phyloP scores from a whole-genome alignment of 1,284 basidiomycete species.

The Tilletiaria anomala region DNA sequence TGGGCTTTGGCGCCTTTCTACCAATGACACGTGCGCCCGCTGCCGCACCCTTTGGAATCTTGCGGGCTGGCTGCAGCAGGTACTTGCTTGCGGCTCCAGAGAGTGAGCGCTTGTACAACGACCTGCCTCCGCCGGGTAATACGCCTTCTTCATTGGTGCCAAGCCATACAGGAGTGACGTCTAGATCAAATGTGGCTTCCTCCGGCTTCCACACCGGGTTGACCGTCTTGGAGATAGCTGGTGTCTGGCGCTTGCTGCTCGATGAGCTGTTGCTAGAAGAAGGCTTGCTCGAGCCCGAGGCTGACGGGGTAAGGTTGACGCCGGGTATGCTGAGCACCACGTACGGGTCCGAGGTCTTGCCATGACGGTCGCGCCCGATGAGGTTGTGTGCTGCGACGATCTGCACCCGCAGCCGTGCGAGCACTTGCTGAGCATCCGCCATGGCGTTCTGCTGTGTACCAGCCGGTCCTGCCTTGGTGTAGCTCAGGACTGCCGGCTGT shows the following conservation, averaged over 20 bases:
- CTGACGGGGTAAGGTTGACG: slow-evolving; percentile 2
- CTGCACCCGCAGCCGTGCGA: slow-evolving; percentile 24
- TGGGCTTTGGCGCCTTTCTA: slow-evolving; percentile 20
- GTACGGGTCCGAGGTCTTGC: slow-evolving; percentile 38
- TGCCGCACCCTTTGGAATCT: slow-evolving; percentile 5
- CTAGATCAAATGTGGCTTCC: slow-evolving; percentile 22
- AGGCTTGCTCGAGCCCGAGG: slow-evolving; percentile 41
- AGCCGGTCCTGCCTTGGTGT: no score
- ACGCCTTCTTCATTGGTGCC: slow-evolving; percentile 51
- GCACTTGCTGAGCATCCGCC: no score
- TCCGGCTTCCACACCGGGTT: slow-evolving; percentile 54
- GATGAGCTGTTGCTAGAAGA: slow-evolving; percentile 61
- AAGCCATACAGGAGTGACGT: slow-evolving; percentile 20
- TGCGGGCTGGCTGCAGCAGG: neutral
- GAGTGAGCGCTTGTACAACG: no score
- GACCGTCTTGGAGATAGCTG: slow-evolving; percentile 63
- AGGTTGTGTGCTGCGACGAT: slow-evolving; percentile 42
- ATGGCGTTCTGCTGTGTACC: no score
- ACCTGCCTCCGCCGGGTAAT: no score
- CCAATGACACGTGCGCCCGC: slow-evolving; percentile 22
- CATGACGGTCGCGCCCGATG: slow-evolving; percentile 44
- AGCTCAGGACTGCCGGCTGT: no score
- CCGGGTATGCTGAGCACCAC: slow-evolving; percentile 28
- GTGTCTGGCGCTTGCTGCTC: slow-evolving; percentile 55
- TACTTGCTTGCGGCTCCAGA: neutral